These are phyloP conservation scores for Acacia crassicarpa DNA, from an alignment of 306 rosid genomes.

Conservation along the genomic window DNA sequence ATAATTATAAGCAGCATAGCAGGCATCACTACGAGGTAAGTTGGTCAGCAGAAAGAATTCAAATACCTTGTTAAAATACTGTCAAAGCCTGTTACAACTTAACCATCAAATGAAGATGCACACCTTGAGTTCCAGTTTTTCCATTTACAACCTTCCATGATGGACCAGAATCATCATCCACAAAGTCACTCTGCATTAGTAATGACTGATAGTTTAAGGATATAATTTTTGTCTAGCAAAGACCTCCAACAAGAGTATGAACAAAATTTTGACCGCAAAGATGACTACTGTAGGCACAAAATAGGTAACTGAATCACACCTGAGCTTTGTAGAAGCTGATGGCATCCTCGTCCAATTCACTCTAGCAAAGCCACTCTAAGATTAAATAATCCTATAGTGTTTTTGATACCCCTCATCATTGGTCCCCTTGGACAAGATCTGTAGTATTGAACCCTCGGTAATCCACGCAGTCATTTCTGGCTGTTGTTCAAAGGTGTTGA, in stretches of 20 bases:
- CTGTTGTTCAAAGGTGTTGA: slow-evolving; percentile 70
- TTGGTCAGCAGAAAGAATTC: slow-evolving; percentile 18
- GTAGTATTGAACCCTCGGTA: slow-evolving; percentile 69
- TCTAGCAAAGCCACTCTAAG: slow-evolving; percentile 20
- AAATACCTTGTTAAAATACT: slow-evolving; percentile 18
- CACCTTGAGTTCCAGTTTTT: slow-evolving; percentile 1
- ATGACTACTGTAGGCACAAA: background rate
- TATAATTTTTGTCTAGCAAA: too few relatives aligned
- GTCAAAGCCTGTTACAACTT: slow-evolving; percentile 38
- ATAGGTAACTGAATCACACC: slow-evolving; percentile 32
- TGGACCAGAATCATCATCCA: slow-evolving; percentile 31
- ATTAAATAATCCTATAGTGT: slow-evolving; percentile 36
- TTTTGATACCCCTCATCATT: slow-evolving; percentile 55
- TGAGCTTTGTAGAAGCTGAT: slow-evolving; percentile 33
- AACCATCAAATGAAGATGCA: slow-evolving; percentile 27
- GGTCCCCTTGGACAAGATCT: slow-evolving; percentile 63
- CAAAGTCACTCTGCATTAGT: slow-evolving; percentile 5
- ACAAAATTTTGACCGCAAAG: too few relatives aligned
- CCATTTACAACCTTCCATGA: slow-evolving; percentile 28
- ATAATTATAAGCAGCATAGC: too few relatives aligned
- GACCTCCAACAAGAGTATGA: background rate
- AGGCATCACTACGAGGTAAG: slow-evolving; percentile 1
- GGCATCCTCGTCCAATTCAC: slow-evolving; percentile 31
- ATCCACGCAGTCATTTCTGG: slow-evolving; percentile 95
- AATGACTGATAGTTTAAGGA: too few relatives aligned